phyloP scores from a whole-genome alignment of 176 grass and related monocot species.

The Metroxylon sagu region DNA sequence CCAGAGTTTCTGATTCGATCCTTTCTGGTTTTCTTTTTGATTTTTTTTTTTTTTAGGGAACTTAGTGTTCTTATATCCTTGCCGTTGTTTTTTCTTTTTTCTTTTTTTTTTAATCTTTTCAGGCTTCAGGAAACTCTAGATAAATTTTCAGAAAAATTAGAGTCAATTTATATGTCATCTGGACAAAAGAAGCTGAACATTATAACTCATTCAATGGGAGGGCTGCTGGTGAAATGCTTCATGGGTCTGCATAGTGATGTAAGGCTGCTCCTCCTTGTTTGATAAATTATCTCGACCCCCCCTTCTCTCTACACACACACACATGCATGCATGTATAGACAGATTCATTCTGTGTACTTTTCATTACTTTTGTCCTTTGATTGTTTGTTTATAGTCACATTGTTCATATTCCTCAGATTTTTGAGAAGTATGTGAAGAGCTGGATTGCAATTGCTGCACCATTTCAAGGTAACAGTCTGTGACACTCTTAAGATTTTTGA shows the following conservation, averaged over 20 bases:
- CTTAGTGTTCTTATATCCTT: background rate
- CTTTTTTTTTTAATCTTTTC: constrained; percentile 12
- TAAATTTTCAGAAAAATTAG: constrained; percentile 62
- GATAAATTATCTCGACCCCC: background rate
- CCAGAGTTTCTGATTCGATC: too few species aligned
- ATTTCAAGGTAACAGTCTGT: constrained; percentile 71
- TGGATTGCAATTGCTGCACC: constrained; percentile 99
- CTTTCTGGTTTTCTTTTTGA: too few species aligned
- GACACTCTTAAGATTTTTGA: background rate
- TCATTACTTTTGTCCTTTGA: background rate
- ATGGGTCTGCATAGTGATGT: constrained; percentile 76
- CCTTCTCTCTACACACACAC: too few species aligned
- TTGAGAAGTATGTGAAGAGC: constrained; percentile 90
- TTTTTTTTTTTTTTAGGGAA: too few species aligned
- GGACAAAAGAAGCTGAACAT: constrained; percentile 87
- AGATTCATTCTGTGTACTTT: too few species aligned
- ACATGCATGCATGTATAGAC: too few species aligned
- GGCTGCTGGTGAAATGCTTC: constrained; percentile 89
- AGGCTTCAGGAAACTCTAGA: constrained; percentile 83
- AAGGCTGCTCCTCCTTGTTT: constrained; percentile 24
- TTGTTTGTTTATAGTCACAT: constrained; percentile 2
- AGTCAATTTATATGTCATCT: constrained; percentile 60
- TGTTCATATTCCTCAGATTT: constrained; percentile 36
- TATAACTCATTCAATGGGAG: constrained; percentile 96
- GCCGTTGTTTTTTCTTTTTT: background rate